Conservation (phyloP, 2,329 filamentous ascomycete species). For the Chaetomium sp. region DNA sequence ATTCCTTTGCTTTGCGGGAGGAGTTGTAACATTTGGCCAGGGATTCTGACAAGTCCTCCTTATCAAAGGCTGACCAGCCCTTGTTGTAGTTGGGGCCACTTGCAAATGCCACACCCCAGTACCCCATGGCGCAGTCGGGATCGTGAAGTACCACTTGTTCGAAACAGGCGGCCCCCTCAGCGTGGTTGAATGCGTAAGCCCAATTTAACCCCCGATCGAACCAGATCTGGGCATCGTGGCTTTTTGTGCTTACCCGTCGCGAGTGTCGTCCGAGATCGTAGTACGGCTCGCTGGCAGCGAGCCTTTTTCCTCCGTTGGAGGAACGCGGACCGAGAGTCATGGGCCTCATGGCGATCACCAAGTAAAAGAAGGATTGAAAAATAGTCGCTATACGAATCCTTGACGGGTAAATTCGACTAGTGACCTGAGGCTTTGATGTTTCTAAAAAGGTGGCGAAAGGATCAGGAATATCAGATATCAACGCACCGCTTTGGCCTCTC, state of each 20-base stretch:
- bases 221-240: not conserved
- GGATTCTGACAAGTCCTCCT: not conserved
- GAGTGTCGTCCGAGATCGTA: not conserved
- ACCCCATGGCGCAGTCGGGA: conserved; percentile 2
- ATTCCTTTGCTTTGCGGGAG: not conserved
- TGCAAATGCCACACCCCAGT: not conserved
- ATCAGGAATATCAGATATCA: too few species aligned
- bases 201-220: conserved; percentile 1
- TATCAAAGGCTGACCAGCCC: not conserved
- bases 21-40: not conserved
- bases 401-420: not conserved
- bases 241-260: not conserved
- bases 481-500: too few species aligned
- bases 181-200: conserved; percentile 1
- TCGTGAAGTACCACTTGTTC: not conserved
- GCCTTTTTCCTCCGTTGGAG: not conserved
- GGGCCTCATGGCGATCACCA: not conserved
- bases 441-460: not conserved
- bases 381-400: not conserved
- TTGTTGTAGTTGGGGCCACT: conserved; percentile 7
- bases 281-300: not conserved
- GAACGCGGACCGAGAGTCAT: not conserved
- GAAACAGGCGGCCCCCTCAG: not conserved
- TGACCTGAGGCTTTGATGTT: not conserved
- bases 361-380: not conserved